Evolutionary conservation across 208 protist genomes (phyloP).

Genomic region (Trypanosoma grayi): DNA sequence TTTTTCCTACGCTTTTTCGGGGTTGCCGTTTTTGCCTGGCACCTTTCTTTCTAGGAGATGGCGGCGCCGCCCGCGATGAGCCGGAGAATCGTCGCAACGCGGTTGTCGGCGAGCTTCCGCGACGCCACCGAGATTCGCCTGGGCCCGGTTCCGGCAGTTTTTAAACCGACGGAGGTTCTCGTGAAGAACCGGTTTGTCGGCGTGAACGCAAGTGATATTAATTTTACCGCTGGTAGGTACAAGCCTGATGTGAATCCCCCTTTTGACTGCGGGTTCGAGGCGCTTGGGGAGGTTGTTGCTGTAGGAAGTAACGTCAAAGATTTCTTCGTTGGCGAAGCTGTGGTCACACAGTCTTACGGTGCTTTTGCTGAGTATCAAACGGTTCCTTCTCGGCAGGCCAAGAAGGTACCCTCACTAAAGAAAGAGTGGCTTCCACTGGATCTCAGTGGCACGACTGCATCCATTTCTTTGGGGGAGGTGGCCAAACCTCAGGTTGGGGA

Average conservation of each 20-base stretch:
- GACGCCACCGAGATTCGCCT: slow-evolving; percentile 45
- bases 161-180: slow-evolving; percentile 67
- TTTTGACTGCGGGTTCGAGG: slow-evolving; percentile 88
- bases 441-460: slow-evolving; percentile 85
- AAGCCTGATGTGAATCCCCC: slow-evolving; percentile 66
- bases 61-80: not conserved
- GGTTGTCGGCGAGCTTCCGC: slow-evolving; percentile 71
- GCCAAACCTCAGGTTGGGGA: slow-evolving; percentile 68
- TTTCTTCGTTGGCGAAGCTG: slow-evolving; percentile 44
- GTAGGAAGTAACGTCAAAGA: slow-evolving; percentile 41
- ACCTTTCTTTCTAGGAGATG: not conserved
- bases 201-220: slow-evolving; percentile 90
- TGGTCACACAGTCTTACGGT: slow-evolving; percentile 77
- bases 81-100: slow-evolving; percentile 61
- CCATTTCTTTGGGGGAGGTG: slow-evolving; percentile 76
- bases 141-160: slow-evolving; percentile 25
- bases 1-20: not conserved
- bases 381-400: slow-evolving; percentile 18
- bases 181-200: slow-evolving; percentile 77
- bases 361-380: slow-evolving; percentile 75
- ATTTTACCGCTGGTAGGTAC: slow-evolving; percentile 85
- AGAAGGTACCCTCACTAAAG: slow-evolving; percentile 39
- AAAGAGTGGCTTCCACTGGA: slow-evolving; percentile 70
- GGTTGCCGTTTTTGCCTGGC: not conserved
- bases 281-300: slow-evolving; percentile 71